phyloP scores from a whole-genome alignment of 2,329 filamentous ascomycete species.

The Lachnellula cervina region DNA sequence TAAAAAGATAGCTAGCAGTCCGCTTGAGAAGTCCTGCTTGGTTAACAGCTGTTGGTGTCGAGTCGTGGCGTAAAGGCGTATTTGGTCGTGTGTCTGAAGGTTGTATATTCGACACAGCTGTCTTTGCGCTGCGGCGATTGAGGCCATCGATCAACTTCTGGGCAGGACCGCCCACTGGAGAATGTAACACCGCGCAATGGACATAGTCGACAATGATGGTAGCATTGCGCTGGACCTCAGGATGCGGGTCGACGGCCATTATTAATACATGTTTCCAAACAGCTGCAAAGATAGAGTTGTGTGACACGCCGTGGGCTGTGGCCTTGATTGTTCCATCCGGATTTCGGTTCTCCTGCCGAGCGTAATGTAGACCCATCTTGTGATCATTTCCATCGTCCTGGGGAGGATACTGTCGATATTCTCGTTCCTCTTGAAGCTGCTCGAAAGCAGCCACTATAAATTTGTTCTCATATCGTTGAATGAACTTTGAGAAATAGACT shows the following conservation, averaged over 20 bases:
- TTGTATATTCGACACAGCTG: slow-evolving; percentile 36
- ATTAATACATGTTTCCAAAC: slow-evolving; percentile 93
- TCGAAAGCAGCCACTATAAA: slow-evolving; percentile 91
- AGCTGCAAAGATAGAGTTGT: slow-evolving; percentile 86
- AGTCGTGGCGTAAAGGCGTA: slow-evolving; percentile 29
- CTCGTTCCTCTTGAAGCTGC: slow-evolving; percentile 78
- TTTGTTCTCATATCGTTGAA: slow-evolving; percentile 84
- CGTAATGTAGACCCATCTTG: slow-evolving; percentile 60
- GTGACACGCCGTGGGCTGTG: slow-evolving; percentile 58
- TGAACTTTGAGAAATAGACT: slow-evolving; percentile 89
- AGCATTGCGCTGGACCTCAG: slow-evolving; percentile 84
- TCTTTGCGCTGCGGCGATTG: slow-evolving; percentile 44
- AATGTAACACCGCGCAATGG: slow-evolving; percentile 71
- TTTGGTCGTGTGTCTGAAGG: slow-evolving; percentile 24
- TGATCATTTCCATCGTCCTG: slow-evolving; percentile 52
- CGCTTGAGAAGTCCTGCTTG: slow-evolving; percentile 57
- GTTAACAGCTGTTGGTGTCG: slow-evolving; percentile 39
- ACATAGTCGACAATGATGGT: slow-evolving; percentile 82
- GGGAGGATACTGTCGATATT: slow-evolving; percentile 55
- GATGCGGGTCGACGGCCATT: slow-evolving; percentile 88
- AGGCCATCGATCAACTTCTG: slow-evolving; percentile 73
- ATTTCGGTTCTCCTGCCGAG: slow-evolving; percentile 50
- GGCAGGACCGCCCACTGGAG: slow-evolving; percentile 66
- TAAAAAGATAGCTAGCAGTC: slow-evolving; percentile 60
- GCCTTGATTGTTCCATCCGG: slow-evolving; percentile 54